These are phyloP conservation scores for Coelastrella sp. DNA, from an alignment of 139 green algal genomes.

Conservation along the genomic window DNA sequence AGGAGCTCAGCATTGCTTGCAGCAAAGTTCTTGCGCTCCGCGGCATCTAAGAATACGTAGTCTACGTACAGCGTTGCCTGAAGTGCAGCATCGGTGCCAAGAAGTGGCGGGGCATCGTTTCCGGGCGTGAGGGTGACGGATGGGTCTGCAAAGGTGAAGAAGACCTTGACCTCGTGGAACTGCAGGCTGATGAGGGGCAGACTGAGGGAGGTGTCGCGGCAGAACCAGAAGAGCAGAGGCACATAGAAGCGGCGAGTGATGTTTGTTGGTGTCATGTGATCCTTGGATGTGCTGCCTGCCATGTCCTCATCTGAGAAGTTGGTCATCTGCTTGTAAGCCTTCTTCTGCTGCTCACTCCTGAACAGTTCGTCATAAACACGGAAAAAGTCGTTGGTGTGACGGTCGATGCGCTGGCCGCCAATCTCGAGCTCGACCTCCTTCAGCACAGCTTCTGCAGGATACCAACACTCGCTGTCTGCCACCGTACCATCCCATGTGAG, in stretches of 20 bases:
- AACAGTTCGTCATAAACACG: constrained; percentile 50
- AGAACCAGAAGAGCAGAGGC: neutral
- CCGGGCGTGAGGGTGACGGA: no score
- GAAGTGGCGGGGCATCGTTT: no score
- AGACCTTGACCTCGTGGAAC: no score
- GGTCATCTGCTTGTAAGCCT: constrained; percentile 7
- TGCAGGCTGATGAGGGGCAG: no score
- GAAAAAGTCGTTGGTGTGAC: constrained; percentile 48
- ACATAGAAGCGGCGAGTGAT: neutral
- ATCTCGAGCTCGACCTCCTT: constrained; percentile 52
- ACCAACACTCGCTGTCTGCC: neutral
- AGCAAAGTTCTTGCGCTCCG: no score
- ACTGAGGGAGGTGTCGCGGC: no score
- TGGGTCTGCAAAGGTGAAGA: no score
- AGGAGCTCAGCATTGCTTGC: no score
- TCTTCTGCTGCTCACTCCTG: constrained; percentile 1
- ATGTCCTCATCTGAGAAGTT: constrained; percentile 15
- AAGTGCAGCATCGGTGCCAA: no score
- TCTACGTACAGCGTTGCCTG: no score
- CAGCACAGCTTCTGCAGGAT: constrained; percentile 35
- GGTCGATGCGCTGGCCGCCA: constrained; percentile 54
- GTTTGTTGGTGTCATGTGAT: neutral
- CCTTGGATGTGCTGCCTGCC: neutral
- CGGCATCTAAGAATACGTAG: no score
- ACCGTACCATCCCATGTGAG: neutral